Evolutionary conservation across 2,329 filamentous ascomycete genomes (phyloP).

Genomic region (Graphilbum sp.): DNA sequence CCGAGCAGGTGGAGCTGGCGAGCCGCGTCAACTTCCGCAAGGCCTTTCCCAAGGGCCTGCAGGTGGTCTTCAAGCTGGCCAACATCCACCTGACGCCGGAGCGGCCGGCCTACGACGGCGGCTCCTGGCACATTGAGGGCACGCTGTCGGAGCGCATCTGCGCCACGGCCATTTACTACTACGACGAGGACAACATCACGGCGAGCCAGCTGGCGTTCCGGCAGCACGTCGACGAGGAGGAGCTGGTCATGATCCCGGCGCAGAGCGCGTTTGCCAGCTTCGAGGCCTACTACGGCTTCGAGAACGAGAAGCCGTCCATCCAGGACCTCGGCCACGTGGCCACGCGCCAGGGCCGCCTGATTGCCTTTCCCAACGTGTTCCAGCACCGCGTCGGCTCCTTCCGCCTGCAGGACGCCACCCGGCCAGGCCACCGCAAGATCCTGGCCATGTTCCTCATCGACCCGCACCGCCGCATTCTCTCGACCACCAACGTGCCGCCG

Average conservation of each 20-base stretch:
- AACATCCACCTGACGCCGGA: constrained; percentile 41
- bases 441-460: constrained; percentile 44
- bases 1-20: neutral
- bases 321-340: constrained; percentile 25
- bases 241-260: constrained; percentile 2
- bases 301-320: constrained; percentile 12
- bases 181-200: constrained; percentile 33
- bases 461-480: constrained; percentile 32
- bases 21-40: constrained; percentile 2
- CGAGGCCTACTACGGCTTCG: constrained; percentile 9
- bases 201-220: constrained; percentile 26
- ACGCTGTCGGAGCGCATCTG: constrained; percentile 36
- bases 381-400: constrained; percentile 37
- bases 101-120: constrained; percentile 28
- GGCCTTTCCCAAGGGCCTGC: constrained; percentile 21
- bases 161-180: constrained; percentile 38
- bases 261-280: constrained; percentile 7
- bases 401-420: constrained; percentile 27
- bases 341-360: constrained; percentile 23
- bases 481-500: constrained; percentile 22
- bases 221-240: constrained; percentile 6
- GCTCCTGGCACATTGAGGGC: constrained; percentile 21
- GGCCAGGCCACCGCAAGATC: constrained; percentile 38
- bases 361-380: constrained; percentile 25
- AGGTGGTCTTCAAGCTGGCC: constrained; percentile 48